Evolutionary conservation across 1,284 basidiomycete species (phyloP).

Genomic region (Microbotryum saponariae): DNA sequence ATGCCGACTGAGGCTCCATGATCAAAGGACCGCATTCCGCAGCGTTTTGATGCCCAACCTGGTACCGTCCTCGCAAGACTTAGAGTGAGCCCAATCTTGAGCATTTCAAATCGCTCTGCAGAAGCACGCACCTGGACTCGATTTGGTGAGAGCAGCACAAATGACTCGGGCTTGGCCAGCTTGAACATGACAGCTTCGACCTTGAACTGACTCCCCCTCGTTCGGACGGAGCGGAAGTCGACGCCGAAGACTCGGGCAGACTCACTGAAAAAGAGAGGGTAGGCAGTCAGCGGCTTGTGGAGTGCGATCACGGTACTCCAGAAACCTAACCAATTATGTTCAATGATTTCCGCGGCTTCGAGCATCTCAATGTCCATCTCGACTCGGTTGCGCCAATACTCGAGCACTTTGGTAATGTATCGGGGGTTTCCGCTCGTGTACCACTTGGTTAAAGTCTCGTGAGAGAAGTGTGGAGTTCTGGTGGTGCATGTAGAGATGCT

Average conservation of each 20-base stretch:
- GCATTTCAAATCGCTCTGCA: too few relatives aligned
- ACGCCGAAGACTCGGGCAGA: slow-evolving; percentile 95
- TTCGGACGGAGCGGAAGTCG: slow-evolving; percentile 92
- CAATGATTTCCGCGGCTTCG: slow-evolving; percentile 68
- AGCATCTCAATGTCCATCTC: slow-evolving; percentile 66
- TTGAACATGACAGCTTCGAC: slow-evolving; percentile 98
- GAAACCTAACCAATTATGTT: slow-evolving; percentile 70
- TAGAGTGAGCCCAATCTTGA: background rate
- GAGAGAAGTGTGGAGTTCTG: slow-evolving; percentile 70
- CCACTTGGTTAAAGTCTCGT: slow-evolving; percentile 63
- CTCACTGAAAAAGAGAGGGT: slow-evolving; percentile 52
- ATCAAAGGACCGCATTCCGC: slow-evolving; percentile 90
- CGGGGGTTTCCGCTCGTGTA: slow-evolving; percentile 55
- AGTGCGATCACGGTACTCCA: background rate
- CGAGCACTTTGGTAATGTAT: slow-evolving; percentile 53
- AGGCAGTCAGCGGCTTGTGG: background rate
- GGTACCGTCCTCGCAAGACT: background rate
- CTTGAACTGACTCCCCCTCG: slow-evolving; percentile 92
- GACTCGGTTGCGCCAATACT: slow-evolving; percentile 58
- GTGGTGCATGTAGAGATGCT: background rate
- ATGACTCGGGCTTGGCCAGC: slow-evolving; percentile 93
- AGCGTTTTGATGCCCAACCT: slow-evolving; percentile 95
- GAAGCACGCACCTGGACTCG: slow-evolving; percentile 59
- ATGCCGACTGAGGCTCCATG: slow-evolving; percentile 86
- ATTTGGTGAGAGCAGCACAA: slow-evolving; percentile 77